phyloP scores from a whole-genome alignment of 2,329 filamentous ascomycete genomes.

The Fusarium phyllophilum region DNA sequence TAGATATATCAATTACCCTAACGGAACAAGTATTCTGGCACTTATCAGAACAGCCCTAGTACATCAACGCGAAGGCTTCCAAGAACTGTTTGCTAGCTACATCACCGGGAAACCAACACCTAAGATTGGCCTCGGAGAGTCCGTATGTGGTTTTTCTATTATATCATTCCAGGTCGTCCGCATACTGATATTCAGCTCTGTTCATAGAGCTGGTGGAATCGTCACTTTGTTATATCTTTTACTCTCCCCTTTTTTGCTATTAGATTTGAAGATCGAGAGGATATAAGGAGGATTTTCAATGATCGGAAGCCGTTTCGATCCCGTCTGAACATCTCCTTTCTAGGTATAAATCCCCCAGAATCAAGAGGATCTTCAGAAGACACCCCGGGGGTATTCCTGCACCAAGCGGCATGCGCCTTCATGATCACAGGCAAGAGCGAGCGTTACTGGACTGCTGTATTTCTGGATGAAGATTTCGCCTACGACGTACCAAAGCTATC shows the following conservation, averaged over 20 bases:
- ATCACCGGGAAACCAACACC: slow-evolving; percentile 5
- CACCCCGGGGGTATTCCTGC: not conserved
- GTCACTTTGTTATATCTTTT: slow-evolving; percentile 16
- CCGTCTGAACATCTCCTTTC: not conserved
- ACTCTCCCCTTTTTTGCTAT: slow-evolving; percentile 21
- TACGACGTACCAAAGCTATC: not conserved
- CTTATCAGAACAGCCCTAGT: slow-evolving; percentile 2
- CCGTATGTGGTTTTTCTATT: not conserved
- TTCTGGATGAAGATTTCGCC: not conserved
- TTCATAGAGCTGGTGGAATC: not conserved
- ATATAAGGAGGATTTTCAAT: not conserved
- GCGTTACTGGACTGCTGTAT: slow-evolving; percentile 3
- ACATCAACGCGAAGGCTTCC: not conserved
- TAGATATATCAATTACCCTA: slow-evolving; percentile 25
- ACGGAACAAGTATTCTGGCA: slow-evolving; percentile 2
- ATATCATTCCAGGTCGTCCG: too few species aligned
- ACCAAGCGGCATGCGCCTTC: slow-evolving; percentile 4
- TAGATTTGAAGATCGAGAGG: not conserved
- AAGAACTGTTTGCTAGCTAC: slow-evolving; percentile 17
- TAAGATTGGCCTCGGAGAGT: not conserved
- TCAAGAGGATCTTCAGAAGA: not conserved
- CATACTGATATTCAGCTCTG: not conserved
- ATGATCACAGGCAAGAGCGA: slow-evolving; percentile 16
- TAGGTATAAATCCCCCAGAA: not conserved
- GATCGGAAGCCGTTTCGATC: not conserved